A percentile compares a stretch with the other conserved stretches of the same genome.
phyloP scores from a whole-genome alignment of 257 asterid genomes.

The Parsonsia alboflavescens region DNA sequence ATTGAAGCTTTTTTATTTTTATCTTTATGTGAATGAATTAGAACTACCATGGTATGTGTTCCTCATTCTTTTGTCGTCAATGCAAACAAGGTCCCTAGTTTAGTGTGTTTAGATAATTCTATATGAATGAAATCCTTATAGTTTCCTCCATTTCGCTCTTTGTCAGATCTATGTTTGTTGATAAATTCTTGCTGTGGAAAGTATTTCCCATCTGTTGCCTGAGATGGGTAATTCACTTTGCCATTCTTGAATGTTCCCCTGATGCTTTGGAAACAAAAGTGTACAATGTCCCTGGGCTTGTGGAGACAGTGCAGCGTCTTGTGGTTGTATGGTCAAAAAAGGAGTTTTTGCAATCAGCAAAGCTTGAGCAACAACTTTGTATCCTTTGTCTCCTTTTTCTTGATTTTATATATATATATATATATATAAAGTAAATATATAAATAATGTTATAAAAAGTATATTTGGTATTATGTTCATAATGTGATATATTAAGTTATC shows the following conservation, averaged over 20 bases:
- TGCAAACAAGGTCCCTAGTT: not conserved
- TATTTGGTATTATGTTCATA: no score
- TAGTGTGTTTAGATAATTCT: not conserved
- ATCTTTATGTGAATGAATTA: not conserved
- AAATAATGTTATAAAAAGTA: no score
- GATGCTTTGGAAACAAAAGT: slow-evolving; percentile 31
- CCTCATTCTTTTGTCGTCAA: not conserved
- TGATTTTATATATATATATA: no score
- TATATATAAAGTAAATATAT: no score
- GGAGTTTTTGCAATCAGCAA: slow-evolving; percentile 82
- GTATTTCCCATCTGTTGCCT: slow-evolving; percentile 79
- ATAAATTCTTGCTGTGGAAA: slow-evolving; percentile 90
- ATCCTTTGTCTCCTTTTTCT: slow-evolving; percentile 46
- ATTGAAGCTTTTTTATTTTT: not conserved
- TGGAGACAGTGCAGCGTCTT: slow-evolving; percentile 68
- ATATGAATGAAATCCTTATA: not conserved
- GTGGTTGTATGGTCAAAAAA: slow-evolving; percentile 72
- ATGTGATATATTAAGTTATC: no score
- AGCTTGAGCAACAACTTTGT: slow-evolving; percentile 93
- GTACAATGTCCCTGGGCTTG: slow-evolving; percentile 41
- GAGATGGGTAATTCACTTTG: slow-evolving; percentile 92
- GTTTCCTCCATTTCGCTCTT: slow-evolving; percentile 12
- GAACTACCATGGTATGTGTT: not conserved
- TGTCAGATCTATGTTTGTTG: slow-evolving; percentile 77
- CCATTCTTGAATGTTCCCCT: slow-evolving; percentile 75